A percentile compares a stretch with the other conserved stretches of the same genome.
Conservation (phyloP, 2,329 filamentous ascomycete species). For the Bertia moriformis region DNA sequence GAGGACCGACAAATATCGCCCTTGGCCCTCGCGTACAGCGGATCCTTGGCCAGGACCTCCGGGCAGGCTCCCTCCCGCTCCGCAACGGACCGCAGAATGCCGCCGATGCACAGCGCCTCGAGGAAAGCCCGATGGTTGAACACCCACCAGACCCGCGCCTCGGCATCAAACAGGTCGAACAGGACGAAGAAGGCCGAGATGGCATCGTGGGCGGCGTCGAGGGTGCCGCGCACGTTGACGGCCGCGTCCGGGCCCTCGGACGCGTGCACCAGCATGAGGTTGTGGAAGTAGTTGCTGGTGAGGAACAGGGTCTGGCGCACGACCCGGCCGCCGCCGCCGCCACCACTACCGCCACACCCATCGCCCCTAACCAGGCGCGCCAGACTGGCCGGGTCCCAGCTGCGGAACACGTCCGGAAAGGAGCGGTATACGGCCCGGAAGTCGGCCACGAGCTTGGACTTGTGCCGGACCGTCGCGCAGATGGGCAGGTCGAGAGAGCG, state of each 20-base stretch:
- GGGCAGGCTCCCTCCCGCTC: slow-evolving; percentile 27
- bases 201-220: slow-evolving; percentile 65
- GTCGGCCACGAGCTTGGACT: slow-evolving; percentile 53
- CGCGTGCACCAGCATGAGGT: slow-evolving; percentile 65
- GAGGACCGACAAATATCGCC: slow-evolving; percentile 42
- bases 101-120: slow-evolving; percentile 57
- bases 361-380: slow-evolving; percentile 39
- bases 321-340: too few relatives aligned
- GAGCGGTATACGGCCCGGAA: slow-evolving; percentile 61
- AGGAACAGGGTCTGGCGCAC: slow-evolving; percentile 65
- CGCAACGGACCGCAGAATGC: slow-evolving; percentile 35
- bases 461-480: slow-evolving; percentile 52
- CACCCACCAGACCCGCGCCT: slow-evolving; percentile 73
- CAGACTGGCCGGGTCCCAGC: slow-evolving; percentile 48
- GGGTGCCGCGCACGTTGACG: slow-evolving; percentile 52
- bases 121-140: slow-evolving; percentile 71
- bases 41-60: slow-evolving; percentile 32
- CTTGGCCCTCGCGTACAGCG: slow-evolving; percentile 42
- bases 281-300: slow-evolving; percentile 72
- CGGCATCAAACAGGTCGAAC: slow-evolving; percentile 51
- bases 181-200: slow-evolving; percentile 63
- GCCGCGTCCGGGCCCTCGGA: slow-evolving; percentile 45
- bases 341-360: too few relatives aligned
- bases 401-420: slow-evolving; percentile 57
- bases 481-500: slow-evolving; percentile 62